Percentiles rank a stretch among this genome's conserved stretches.
Evolutionary conservation across 306 rosid genomes (phyloP).

Genomic region (Fagus crenata): DNA sequence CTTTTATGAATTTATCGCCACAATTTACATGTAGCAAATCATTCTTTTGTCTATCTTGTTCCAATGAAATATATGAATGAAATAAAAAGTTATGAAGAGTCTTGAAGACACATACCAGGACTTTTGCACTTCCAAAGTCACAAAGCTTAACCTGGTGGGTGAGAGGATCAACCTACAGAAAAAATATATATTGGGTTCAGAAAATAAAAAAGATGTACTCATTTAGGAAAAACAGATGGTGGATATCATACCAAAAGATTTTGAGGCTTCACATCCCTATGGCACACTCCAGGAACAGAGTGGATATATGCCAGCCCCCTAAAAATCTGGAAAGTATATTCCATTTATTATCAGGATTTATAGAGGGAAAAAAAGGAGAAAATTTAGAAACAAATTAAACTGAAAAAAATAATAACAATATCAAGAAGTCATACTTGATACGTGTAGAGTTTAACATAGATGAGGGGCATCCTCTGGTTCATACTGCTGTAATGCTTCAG

Average conservation of each 20-base stretch:
- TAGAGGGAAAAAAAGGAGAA: slow-evolving; percentile 15
- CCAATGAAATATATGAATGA: not conserved
- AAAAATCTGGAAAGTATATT: slow-evolving; percentile 57
- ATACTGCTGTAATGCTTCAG: slow-evolving; percentile 70
- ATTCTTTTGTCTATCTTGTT: not conserved
- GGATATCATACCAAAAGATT: slow-evolving; percentile 72
- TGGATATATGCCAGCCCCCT: slow-evolving; percentile 95
- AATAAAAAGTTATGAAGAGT: slow-evolving; percentile 10
- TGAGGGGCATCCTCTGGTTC: slow-evolving; percentile 93
- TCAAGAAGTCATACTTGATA: slow-evolving; percentile 65
- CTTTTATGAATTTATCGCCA: slow-evolving; percentile 6
- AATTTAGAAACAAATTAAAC: not conserved
- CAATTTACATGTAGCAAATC: not conserved
- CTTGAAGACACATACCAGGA: slow-evolving; percentile 58
- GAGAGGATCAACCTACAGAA: slow-evolving; percentile 76
- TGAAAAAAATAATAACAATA: not conserved
- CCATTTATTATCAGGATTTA: slow-evolving; percentile 21
- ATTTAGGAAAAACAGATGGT: slow-evolving; percentile 5
- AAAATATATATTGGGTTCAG: slow-evolving; percentile 18
- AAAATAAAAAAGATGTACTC: slow-evolving; percentile 3
- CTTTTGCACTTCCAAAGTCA: slow-evolving; percentile 96
- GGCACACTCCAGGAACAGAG: slow-evolving; percentile 85
- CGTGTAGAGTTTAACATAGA: slow-evolving; percentile 86
- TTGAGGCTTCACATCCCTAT: slow-evolving; percentile 93
- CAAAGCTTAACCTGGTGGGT: slow-evolving; percentile 95